These are phyloP conservation scores for Wakefieldia striispora DNA, from an alignment of 768 basidiomycete species.

Conservation along the genomic window DNA sequence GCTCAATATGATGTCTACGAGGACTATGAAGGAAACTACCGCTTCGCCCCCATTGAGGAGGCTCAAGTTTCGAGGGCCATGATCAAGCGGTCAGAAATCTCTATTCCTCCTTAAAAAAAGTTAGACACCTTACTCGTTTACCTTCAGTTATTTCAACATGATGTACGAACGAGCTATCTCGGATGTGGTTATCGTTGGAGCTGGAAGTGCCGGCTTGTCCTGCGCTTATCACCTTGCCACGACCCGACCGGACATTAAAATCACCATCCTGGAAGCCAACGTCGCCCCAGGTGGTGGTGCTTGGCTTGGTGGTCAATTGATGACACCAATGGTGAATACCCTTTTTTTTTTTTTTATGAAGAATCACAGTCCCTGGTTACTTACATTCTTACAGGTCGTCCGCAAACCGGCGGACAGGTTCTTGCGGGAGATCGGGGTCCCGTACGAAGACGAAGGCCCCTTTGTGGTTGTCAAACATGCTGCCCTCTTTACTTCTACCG, in stretches of 20 bases:
- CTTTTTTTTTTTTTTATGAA: background rate
- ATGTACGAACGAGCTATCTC: conserved; percentile 76
- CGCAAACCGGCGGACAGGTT: conserved; percentile 76
- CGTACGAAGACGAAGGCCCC: conserved; percentile 74
- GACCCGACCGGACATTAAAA: conserved; percentile 62
- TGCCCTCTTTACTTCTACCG: conserved; percentile 75
- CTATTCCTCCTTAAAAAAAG: background rate
- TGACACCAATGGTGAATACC: conserved; percentile 67
- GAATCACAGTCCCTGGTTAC: background rate
- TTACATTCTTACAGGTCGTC: conserved; percentile 48
- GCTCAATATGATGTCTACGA: conserved; percentile 23
- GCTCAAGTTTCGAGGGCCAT: conserved; percentile 74
- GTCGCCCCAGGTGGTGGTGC: conserved; percentile 80
- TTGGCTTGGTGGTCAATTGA: conserved; percentile 77
- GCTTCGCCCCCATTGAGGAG: conserved; percentile 73
- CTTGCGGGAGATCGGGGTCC: conserved; percentile 64
- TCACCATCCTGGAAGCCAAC: conserved; percentile 69
- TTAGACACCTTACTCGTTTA: background rate
- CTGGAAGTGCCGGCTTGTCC: conserved; percentile 66
- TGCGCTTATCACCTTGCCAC: conserved; percentile 74
- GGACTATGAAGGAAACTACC: conserved; percentile 59
- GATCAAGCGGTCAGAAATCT: conserved; percentile 56
- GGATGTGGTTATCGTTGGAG: conserved; percentile 76
- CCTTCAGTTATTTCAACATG: conserved; percentile 61
- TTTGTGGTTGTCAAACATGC: conserved; percentile 84